phyloP scores from a whole-genome alignment of 768 basidiomycete genomes.

The Tricholoma flavovirens region DNA sequence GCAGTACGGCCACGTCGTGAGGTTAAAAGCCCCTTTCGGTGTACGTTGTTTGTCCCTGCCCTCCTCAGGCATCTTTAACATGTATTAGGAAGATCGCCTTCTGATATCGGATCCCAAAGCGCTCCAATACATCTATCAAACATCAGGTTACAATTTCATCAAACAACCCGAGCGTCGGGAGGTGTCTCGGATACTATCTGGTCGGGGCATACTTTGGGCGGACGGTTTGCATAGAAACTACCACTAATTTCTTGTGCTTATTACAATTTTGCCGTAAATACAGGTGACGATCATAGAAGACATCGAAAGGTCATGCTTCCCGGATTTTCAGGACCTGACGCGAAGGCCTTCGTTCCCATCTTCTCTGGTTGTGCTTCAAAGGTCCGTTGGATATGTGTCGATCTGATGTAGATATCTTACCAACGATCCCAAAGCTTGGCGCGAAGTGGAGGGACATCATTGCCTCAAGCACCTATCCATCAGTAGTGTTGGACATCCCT shows the following conservation, averaged over 20 bases:
- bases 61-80: constrained; percentile 1
- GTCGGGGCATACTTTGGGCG: constrained; percentile 34
- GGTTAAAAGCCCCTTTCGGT: constrained; percentile 32
- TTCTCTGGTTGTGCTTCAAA: constrained; percentile 34
- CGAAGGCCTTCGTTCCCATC: constrained; percentile 33
- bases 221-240: constrained; percentile 25
- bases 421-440: constrained; percentile 22
- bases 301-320: constrained; percentile 42
- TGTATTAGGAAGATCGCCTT: constrained; percentile 36
- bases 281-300: constrained; percentile 37
- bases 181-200: constrained; percentile 28
- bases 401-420: not conserved
- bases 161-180: constrained; percentile 36
- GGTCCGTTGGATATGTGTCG: constrained; percentile 15
- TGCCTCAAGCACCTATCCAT: constrained; percentile 19
- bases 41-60: constrained; percentile 19
- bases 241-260: not conserved
- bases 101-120: constrained; percentile 46
- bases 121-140: constrained; percentile 38
- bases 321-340: constrained; percentile 41
- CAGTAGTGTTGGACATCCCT: constrained; percentile 29
- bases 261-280: not conserved
- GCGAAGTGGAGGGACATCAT: constrained; percentile 36
- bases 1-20: constrained; percentile 35
- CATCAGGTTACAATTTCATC: constrained; percentile 36